Conservation (phyloP, 805 yeast genomes). For the Pichia exigua region DNA sequence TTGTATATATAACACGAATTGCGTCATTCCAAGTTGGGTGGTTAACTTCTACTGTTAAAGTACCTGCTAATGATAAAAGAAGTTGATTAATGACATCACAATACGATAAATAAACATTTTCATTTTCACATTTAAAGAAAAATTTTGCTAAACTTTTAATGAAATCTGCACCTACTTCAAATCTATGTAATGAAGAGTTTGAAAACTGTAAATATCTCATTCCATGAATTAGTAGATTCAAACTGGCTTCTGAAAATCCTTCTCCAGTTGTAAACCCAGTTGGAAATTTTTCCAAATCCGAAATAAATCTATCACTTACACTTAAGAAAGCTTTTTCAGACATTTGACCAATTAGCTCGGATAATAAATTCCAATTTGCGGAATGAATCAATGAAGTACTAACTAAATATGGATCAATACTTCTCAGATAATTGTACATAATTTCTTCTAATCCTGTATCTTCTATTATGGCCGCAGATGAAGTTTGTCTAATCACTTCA, state of each 20-base stretch:
- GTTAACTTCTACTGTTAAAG: conserved; percentile 87
- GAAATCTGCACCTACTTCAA: conserved; percentile 93
- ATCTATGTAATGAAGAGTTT: conserved; percentile 78
- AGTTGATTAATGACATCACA: conserved; percentile 76
- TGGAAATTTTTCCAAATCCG: conserved; percentile 82
- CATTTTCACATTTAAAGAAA: conserved; percentile 56
- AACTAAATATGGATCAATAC: conserved; percentile 71
- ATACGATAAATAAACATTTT: conserved; percentile 64
- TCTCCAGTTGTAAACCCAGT: conserved; percentile 32
- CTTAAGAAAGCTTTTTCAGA: conserved; percentile 74
- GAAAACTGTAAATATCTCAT: conserved; percentile 78
- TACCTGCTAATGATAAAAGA: conserved; percentile 74
- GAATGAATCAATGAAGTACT: conserved; percentile 69
- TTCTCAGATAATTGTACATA: conserved; percentile 79
- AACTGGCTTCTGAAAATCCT: conserved; percentile 36
- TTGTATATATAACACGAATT: conserved; percentile 50
- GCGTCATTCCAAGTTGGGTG: conserved; percentile 95
- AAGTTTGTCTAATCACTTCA: conserved; percentile 85
- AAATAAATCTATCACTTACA: conserved; percentile 89
- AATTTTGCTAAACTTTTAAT: conserved; percentile 80
- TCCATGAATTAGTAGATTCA: conserved; percentile 76
- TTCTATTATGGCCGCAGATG: conserved; percentile 63
- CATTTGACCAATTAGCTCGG: conserved; percentile 85
- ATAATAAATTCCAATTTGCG: conserved; percentile 90
- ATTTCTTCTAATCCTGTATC: conserved; percentile 86